A percentile compares a stretch with the other conserved stretches of the same genome.
phyloP scores from a whole-genome alignment of 2,329 filamentous ascomycete species.

The Bisporella sp. region DNA sequence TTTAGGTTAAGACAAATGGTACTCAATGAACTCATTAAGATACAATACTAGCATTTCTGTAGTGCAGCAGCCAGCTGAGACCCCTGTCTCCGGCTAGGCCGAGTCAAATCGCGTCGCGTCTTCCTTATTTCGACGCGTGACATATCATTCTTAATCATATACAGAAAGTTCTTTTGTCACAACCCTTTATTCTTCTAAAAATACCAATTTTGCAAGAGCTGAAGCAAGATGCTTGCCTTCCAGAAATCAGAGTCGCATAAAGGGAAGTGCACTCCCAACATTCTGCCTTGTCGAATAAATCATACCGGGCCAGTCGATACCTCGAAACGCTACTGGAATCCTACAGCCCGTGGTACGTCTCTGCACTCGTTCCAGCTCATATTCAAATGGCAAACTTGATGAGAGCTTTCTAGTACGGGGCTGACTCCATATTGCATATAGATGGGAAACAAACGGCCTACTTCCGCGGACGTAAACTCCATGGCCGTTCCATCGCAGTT shows the following conservation, averaged over 20 bases:
- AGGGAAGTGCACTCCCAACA: constrained; percentile 42
- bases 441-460: constrained; percentile 52
- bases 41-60: no score
- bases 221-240: constrained; percentile 27
- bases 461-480: constrained; percentile 74
- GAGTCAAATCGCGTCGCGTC: no score
- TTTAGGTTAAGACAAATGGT: no score
- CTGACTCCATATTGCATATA: constrained; percentile 20
- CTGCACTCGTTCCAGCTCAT: not conserved
- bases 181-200: no score
- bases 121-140: no score
- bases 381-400: not conserved
- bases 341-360: constrained; percentile 24
- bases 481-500: constrained; percentile 58
- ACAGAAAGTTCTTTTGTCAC: no score
- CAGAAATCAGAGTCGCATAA: constrained; percentile 19
- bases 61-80: no score
- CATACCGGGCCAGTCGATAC: constrained; percentile 67
- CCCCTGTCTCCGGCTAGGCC: no score
- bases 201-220: no score
- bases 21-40: no score
- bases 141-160: no score
- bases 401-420: not conserved
- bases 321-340: constrained; percentile 63
- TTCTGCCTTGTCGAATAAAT: constrained; percentile 75